Percentiles rank a stretch among this genome's conserved stretches.
phyloP scores from a whole-genome alignment of 208 protist species.

The Eutreptiella sp. region DNA sequence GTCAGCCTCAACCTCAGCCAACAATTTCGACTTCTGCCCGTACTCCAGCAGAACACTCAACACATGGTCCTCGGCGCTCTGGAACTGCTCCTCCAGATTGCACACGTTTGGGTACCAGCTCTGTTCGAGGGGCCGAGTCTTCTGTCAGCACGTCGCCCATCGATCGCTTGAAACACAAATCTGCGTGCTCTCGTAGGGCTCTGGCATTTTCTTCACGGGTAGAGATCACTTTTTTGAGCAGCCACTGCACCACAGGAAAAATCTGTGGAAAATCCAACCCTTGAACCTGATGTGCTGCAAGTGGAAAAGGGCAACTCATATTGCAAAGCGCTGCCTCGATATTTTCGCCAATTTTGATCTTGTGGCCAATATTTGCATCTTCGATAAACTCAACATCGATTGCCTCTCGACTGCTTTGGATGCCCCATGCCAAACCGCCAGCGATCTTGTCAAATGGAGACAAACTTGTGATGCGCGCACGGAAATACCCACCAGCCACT shows the following conservation, averaged over 20 bases:
- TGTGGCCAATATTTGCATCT: slow-evolving; percentile 57
- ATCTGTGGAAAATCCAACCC: slow-evolving; percentile 59
- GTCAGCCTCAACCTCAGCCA: neutral
- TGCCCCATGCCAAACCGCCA: slow-evolving; percentile 68
- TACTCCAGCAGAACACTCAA: slow-evolving; percentile 48
- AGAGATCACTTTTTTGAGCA: slow-evolving; percentile 60
- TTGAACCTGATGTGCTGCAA: slow-evolving; percentile 58
- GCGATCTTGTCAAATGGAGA: slow-evolving; percentile 68
- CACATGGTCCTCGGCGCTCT: slow-evolving; percentile 18
- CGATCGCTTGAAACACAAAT: slow-evolving; percentile 47
- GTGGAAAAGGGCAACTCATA: slow-evolving; percentile 58
- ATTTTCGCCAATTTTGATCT: slow-evolving; percentile 44
- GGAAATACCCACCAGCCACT: slow-evolving; percentile 65
- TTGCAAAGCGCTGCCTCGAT: slow-evolving; percentile 23
- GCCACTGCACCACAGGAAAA: slow-evolving; percentile 64
- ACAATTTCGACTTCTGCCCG: slow-evolving; percentile 30
- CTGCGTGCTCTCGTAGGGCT: slow-evolving; percentile 44
- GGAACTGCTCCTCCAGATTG: neutral
- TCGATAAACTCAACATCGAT: slow-evolving; percentile 74
- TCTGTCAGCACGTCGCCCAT: slow-evolving; percentile 11
- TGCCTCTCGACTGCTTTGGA: slow-evolving; percentile 50
- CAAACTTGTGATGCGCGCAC: slow-evolving; percentile 53
- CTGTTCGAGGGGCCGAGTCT: too few relatives aligned
- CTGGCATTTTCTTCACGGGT: slow-evolving; percentile 55
- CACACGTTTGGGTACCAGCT: too few relatives aligned